Evolutionary conservation across 192 early-diverging fungal genomes (phyloP).

Genomic region (Backusella westeae): DNA sequence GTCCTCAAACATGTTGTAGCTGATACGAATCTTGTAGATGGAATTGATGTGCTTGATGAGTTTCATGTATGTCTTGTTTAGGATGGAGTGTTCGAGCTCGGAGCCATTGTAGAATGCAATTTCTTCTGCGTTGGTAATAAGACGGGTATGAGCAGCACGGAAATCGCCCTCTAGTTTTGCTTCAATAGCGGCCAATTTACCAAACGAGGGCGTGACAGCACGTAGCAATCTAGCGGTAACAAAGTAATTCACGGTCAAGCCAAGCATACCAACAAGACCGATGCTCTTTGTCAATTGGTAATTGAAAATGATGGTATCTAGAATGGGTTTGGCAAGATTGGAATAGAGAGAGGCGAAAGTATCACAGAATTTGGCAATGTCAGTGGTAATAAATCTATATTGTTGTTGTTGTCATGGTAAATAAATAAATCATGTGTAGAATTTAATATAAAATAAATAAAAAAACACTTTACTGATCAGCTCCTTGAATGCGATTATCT

Average conservation of each 20-base stretch:
- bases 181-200: constrained; percentile 88
- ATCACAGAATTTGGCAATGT: constrained; percentile 90
- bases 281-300: constrained; percentile 85
- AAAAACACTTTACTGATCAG: constrained; percentile 65
- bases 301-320: constrained; percentile 95
- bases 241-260: constrained; percentile 78
- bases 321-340: constrained; percentile 91
- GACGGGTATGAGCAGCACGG: constrained; percentile 87
- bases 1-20: constrained; percentile 92
- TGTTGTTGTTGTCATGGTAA: not conserved
- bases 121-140: constrained; percentile 96
- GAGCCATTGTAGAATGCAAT: constrained; percentile 92
- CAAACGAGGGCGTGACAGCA: constrained; percentile 88
- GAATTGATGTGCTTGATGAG: constrained; percentile 87
- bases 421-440: too few species aligned
- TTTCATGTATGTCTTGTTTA: constrained; percentile 70
- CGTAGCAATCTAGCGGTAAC: constrained; percentile 75
- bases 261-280: constrained; percentile 80
- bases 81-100: constrained; percentile 80
- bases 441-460: not conserved
- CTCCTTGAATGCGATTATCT: constrained; percentile 85
- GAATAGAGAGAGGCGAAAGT: constrained; percentile 90
- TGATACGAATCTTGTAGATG: constrained; percentile 83
- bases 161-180: constrained; percentile 93
- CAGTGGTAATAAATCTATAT: constrained; percentile 70